phyloP scores from a whole-genome alignment of 1,139 yeast genomes.

The Groenewaldozyma sp. region DNA sequence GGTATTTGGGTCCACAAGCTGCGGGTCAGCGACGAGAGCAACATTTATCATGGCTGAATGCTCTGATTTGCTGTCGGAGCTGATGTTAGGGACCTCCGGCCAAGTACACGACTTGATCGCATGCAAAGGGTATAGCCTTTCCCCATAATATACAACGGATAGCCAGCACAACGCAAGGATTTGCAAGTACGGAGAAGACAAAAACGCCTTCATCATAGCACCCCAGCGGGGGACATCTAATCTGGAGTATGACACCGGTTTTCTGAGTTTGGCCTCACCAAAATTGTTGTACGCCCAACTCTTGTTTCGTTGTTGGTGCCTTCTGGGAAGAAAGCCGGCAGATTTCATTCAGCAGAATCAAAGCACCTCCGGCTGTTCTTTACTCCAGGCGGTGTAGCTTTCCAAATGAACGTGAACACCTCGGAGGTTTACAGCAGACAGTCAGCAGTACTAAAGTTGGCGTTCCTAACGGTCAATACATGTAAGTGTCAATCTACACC shows the following conservation, averaged over 20 bases:
- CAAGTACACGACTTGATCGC: slow-evolving; percentile 50
- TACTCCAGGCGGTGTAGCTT: no score
- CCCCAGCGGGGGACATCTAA: neutral
- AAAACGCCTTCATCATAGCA: neutral
- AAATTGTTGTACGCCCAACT: slow-evolving; percentile 1
- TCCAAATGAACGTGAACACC: no score
- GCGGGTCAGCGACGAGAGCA: slow-evolving; percentile 85
- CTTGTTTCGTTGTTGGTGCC: neutral
- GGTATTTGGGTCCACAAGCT: slow-evolving; percentile 71
- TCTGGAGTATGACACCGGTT: neutral
- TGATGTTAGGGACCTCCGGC: slow-evolving; percentile 25
- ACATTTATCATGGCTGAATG: slow-evolving; percentile 21
- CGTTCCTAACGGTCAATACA: no score
- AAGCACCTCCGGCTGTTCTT: no score
- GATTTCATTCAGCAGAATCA: no score
- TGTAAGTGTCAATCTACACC: no score
- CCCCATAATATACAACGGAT: slow-evolving; percentile 46
- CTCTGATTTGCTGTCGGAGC: slow-evolving; percentile 42
- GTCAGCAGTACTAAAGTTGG: no score
- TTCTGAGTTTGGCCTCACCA: neutral
- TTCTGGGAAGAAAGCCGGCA: slow-evolving; percentile 1
- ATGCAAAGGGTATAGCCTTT: slow-evolving; percentile 44
- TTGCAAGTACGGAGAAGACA: slow-evolving; percentile 12
- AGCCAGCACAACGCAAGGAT: slow-evolving; percentile 38
- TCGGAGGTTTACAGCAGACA: no score